phyloP scores from a whole-genome alignment of 2,329 filamentous ascomycete genomes.

The Massarina eburnea region DNA sequence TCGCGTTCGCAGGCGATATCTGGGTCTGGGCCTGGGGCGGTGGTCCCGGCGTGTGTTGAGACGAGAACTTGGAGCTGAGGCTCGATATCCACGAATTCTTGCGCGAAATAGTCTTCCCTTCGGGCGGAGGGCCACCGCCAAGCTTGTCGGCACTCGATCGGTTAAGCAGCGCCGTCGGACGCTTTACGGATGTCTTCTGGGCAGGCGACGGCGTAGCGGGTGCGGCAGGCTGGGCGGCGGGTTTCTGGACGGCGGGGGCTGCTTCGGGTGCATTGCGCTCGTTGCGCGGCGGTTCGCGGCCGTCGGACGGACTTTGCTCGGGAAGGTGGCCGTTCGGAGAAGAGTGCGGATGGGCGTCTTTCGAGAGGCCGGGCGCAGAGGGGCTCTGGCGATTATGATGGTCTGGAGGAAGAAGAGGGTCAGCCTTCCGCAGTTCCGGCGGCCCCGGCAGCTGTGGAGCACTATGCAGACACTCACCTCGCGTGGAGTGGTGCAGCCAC shows the following conservation, averaged over 20 bases:
- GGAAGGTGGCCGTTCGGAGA: not conserved
- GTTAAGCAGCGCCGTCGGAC: slow-evolving; percentile 47
- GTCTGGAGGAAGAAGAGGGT: slow-evolving; percentile 21
- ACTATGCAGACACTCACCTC: slow-evolving; percentile 61
- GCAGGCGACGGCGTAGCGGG: slow-evolving; percentile 21
- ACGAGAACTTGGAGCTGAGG: slow-evolving; percentile 89
- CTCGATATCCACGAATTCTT: slow-evolving; percentile 89
- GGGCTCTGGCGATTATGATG: slow-evolving; percentile 40
- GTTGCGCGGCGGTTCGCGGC: slow-evolving; percentile 28
- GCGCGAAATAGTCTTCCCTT: slow-evolving; percentile 46
- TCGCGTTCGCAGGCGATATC: slow-evolving; percentile 40
- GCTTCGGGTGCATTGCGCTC: slow-evolving; percentile 19
- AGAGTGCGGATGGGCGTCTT: slow-evolving; percentile 19
- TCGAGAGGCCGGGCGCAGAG: slow-evolving; percentile 37
- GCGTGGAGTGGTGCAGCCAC: slow-evolving; percentile 84
- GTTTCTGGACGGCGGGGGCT: slow-evolving; percentile 32
- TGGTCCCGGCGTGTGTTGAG: slow-evolving; percentile 45
- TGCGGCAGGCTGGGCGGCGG: slow-evolving; percentile 18
- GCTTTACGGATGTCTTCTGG: slow-evolving; percentile 34
- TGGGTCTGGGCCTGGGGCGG: slow-evolving; percentile 38
- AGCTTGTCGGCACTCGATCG: slow-evolving; percentile 44
- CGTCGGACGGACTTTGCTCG: slow-evolving; percentile 35
- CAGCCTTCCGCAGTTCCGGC: slow-evolving; percentile 23
- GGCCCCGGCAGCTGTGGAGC: slow-evolving; percentile 22
- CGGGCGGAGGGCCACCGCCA: slow-evolving; percentile 30